A percentile compares a stretch with the other conserved stretches of the same genome.
These are phyloP conservation scores for Colletotrichum theobromicola DNA, from an alignment of 2,329 filamentous ascomycete genomes.

Conservation along the genomic window DNA sequence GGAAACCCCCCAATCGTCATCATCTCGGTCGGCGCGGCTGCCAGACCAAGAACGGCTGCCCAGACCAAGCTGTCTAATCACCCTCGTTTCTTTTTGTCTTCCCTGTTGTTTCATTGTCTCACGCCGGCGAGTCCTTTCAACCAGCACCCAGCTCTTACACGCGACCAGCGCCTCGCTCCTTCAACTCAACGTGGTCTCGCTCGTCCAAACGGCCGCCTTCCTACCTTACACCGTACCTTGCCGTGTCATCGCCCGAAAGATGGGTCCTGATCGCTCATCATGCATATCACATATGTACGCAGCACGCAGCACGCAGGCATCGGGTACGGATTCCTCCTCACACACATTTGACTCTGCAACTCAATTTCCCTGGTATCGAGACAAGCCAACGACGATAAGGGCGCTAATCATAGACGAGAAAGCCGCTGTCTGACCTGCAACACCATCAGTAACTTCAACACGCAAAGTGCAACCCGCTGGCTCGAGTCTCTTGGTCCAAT, in stretches of 20 bases:
- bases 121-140: background rate
- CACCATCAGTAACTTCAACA: background rate
- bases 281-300: background rate
- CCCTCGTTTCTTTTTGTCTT: constrained; percentile 15
- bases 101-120: constrained; percentile 19
- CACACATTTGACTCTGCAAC: background rate
- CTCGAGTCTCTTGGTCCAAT: background rate
- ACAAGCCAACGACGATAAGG: background rate
- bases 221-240: background rate
- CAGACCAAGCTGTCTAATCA: background rate
- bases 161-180: background rate
- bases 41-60: background rate
- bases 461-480: background rate
- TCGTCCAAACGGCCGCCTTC: background rate
- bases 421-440: background rate
- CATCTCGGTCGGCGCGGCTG: background rate
- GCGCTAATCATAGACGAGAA: background rate
- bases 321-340: constrained; percentile 6
- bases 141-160: background rate
- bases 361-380: background rate
- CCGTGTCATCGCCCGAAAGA: background rate
- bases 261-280: background rate
- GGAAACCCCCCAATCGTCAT: background rate
- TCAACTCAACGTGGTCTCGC: background rate
- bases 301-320: background rate